Percentiles rank a stretch among this genome's conserved stretches.
phyloP scores from a whole-genome alignment of 108 stramenopile species.

The Cyclostephanos tholiformis region DNA sequence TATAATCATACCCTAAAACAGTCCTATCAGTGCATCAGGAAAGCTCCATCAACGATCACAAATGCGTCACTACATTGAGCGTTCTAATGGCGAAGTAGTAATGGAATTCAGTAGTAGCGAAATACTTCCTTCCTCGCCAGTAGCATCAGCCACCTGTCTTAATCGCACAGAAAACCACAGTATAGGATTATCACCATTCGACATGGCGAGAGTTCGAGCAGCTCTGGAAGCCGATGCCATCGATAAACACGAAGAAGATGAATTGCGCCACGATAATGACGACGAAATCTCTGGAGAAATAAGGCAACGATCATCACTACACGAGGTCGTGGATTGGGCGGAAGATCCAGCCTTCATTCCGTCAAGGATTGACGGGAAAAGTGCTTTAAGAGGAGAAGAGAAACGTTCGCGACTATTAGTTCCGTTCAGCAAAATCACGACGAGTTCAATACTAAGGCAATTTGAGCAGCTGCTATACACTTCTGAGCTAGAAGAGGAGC shows the following conservation, averaged over 20 bases:
- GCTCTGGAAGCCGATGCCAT: conserved; percentile 12
- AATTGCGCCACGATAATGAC: background rate
- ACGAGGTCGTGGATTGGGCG: too few relatives aligned
- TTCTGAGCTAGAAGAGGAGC: conserved; percentile 9
- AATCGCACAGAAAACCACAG: conserved; percentile 1
- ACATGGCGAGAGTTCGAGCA: conserved; percentile 26
- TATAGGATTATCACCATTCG: conserved; percentile 30
- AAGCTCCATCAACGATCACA: background rate
- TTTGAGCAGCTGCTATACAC: conserved; percentile 4
- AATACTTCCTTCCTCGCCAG: conserved; percentile 17
- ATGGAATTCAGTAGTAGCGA: conserved; percentile 13
- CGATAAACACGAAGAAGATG: background rate
- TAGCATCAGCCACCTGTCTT: background rate
- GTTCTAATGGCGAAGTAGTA: conserved; percentile 19
- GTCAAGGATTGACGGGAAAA: background rate
- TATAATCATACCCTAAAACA: background rate
- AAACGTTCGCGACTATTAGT: background rate
- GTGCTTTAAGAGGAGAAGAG: background rate
- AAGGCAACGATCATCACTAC: background rate
- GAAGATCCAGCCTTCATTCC: background rate
- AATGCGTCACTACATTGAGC: conserved; percentile 23
- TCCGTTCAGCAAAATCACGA: background rate
- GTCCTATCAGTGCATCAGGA: background rate
- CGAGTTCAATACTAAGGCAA: background rate
- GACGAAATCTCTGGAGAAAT: background rate